Percentiles rank a stretch among this genome's conserved stretches.
Evolutionary conservation across 192 early-diverging fungal species (phyloP).

Genomic region (Podila minutissima): DNA sequence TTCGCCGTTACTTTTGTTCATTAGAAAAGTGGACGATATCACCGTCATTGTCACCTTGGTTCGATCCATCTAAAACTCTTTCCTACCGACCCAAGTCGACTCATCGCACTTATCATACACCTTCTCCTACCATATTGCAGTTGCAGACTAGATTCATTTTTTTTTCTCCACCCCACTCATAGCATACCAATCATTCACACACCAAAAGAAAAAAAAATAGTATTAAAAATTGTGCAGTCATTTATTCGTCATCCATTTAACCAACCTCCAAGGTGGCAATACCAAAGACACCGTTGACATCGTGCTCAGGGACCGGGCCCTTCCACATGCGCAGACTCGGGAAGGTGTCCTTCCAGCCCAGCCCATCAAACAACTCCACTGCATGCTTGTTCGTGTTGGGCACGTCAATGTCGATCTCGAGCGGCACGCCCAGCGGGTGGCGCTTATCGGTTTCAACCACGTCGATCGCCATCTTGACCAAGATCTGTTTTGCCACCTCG

Average conservation of each 20-base stretch:
- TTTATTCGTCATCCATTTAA: conserved; percentile 2
- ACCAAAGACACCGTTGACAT: conserved; percentile 38
- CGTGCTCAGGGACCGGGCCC: conserved; percentile 39
- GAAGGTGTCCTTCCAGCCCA: conserved; percentile 35
- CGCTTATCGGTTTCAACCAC: conserved; percentile 9
- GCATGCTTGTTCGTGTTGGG: conserved; percentile 21
- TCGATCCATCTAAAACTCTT: conserved; percentile 8
- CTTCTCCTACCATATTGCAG: neutral
- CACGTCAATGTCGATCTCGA: conserved; percentile 23
- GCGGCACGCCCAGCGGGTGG: neutral
- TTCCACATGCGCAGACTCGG: conserved; percentile 51
- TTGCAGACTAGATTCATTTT: neutral
- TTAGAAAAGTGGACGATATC: conserved; percentile 69
- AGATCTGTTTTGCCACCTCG: conserved; percentile 36
- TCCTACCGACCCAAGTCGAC: neutral
- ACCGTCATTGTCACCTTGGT: conserved; percentile 66
- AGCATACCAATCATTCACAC: neutral
- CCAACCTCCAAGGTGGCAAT: conserved; percentile 38
- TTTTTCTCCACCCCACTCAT: neutral
- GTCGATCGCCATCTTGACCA: conserved; percentile 35
- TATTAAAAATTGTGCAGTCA: neutral
- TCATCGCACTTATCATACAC: too few relatives aligned
- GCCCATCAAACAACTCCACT: conserved; percentile 19
- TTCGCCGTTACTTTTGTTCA: neutral
- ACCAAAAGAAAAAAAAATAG: conserved; percentile 28